phyloP scores from a whole-genome alignment of 768 basidiomycete genomes.

The Amanita pseudoporphyria region DNA sequence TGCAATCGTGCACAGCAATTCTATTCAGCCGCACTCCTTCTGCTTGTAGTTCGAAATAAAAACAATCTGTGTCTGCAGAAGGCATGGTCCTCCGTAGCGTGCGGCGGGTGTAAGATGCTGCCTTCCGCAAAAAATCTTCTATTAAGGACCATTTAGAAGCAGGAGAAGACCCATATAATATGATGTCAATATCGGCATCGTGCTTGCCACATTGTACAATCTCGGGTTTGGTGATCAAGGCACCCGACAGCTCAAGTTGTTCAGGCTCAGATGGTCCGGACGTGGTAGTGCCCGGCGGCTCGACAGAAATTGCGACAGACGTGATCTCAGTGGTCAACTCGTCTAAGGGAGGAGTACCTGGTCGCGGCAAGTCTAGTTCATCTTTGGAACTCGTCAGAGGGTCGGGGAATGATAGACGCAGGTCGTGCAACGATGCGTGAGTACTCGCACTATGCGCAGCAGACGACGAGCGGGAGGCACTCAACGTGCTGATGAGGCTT shows the following conservation, averaged over 20 bases:
- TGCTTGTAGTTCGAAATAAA: conserved; percentile 20
- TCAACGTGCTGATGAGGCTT: conserved; percentile 74
- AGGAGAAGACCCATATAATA: conserved; percentile 58
- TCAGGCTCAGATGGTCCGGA: conserved; percentile 13
- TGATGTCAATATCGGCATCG: conserved; percentile 42
- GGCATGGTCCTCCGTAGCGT: conserved; percentile 12
- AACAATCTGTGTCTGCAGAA: conserved; percentile 13
- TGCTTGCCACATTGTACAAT: conserved; percentile 20
- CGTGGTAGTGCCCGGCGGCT: conserved; percentile 10
- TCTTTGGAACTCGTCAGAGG: conserved; percentile 65
- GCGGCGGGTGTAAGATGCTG: conserved; percentile 30
- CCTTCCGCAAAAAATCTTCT: conserved; percentile 48
- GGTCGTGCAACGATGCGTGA: conserved; percentile 59
- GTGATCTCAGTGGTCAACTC: conserved; percentile 14
- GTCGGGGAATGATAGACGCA: conserved; percentile 77
- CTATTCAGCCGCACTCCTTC: conserved; percentile 19
- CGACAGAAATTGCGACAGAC: conserved; percentile 11
- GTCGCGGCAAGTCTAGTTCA: conserved; percentile 51
- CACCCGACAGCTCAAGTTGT: conserved; percentile 24
- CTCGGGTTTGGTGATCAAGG: conserved; percentile 24
- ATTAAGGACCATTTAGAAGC: conserved; percentile 53
- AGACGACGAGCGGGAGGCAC: conserved; percentile 61
- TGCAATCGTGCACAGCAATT: conserved; percentile 30
- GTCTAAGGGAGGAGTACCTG: conserved; percentile 31
- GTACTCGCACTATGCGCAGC: conserved; percentile 38